Conservation (phyloP, 2,329 filamentous ascomycete species). For the Calonectria honghensis region DNA sequence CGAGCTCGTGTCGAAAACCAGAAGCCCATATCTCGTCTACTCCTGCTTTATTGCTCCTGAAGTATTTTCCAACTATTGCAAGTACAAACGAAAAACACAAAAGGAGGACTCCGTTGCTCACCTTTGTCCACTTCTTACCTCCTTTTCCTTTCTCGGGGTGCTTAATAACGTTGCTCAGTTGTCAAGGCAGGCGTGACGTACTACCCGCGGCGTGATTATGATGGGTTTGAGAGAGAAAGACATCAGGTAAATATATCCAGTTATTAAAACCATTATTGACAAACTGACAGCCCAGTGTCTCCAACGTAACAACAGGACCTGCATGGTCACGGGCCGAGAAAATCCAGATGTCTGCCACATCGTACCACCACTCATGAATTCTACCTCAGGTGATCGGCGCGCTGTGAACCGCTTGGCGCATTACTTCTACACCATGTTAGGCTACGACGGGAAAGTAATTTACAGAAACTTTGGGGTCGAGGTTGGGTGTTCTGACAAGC, state of each 20-base stretch:
- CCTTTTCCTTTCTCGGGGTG: neutral
- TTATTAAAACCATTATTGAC: neutral
- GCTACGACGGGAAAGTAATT: neutral
- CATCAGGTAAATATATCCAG: neutral
- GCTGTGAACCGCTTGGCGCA: neutral
- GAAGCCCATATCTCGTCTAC: neutral
- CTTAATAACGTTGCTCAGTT: neutral
- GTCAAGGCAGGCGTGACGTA: neutral
- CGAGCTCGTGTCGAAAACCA: neutral
- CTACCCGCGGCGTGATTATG: neutral
- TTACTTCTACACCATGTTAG: conserved; percentile 3
- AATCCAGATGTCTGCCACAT: conserved; percentile 5
- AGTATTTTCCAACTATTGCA: neutral
- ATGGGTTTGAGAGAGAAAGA: neutral
- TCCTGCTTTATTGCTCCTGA: neutral
- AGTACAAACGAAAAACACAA: neutral
- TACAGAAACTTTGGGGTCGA: neutral
- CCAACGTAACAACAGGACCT: neutral
- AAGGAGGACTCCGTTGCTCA: neutral
- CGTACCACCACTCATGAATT: neutral
- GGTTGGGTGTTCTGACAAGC: neutral
- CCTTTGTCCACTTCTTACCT: neutral
- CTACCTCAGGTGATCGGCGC: neutral
- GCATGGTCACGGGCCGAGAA: neutral
- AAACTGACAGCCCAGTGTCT: neutral